Base-by-base conservation (phyloP, 2,329 filamentous ascomycete genomes). In the Emergomyces africanus region DNA sequence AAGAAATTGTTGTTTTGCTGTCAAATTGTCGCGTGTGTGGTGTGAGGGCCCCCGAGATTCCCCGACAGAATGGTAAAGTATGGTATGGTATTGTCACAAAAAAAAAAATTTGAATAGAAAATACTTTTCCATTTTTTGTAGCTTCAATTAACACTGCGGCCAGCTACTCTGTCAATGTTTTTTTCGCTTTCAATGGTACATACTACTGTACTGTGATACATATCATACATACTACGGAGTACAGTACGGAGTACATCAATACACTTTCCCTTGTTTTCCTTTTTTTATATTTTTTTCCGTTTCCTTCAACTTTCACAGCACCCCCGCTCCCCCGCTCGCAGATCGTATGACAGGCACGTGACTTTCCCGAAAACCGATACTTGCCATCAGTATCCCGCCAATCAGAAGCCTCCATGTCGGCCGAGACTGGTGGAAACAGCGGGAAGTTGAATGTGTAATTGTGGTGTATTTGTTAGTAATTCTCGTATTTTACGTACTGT, bases 401-500 rank as follows among this genome's bases (percentile, higher is more conserved):
- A 58, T 58, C 42, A 57, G 28, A 28, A 15, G 3, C 14, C 3
- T 20, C 50, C 33, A 14, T 54, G 25, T 59, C 49, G 58, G 58
- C 60, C 60, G 60, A 61, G 60, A 58, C 57, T 49, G 54, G 48
- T 48, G 44, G 5, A 25, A 14, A 4, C 3, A 35, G 33, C 8
- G 33, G 20, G 42, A 30, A 6, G 30, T 30, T 30, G 30, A 3
- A 46, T 42, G 57, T 25, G 20, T n/a, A n/a, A n/a, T 5, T 30
- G 9, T n/a, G n/a, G n/a, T 10, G 14, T 46, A 23, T 20, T 20
- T 5, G 10, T 18, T 15, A 4, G 39, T 46, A 23, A 14, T 3
- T 54, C 8, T 18, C 18, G 4, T 55, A 55, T 18, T 28, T 18
- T 55, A 14, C 14, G 39, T 55, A 55, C 23, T 30, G 53, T 55